Conservation (phyloP, 345 rosid species). For the Iberis pinnata region DNA sequence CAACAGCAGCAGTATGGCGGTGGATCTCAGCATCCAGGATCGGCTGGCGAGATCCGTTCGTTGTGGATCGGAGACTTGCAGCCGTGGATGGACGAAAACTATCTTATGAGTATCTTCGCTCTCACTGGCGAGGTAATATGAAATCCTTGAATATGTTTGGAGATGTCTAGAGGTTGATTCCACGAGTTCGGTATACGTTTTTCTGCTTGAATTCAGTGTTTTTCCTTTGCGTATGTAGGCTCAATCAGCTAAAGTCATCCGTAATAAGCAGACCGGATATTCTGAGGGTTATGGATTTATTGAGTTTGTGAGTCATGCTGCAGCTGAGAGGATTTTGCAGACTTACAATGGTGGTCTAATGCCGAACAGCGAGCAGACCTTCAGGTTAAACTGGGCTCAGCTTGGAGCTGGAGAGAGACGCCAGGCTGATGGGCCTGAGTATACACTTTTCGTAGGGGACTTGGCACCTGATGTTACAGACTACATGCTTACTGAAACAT, state of each 20-base stretch:
- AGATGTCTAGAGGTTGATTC: too few relatives aligned
- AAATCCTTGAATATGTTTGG: not conserved
- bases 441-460: slow-evolving; percentile 85
- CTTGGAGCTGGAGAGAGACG: slow-evolving; percentile 86
- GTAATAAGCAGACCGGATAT: slow-evolving; percentile 59
- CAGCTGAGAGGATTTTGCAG: slow-evolving; percentile 79
- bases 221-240: slow-evolving; percentile 31
- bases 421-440: slow-evolving; percentile 75
- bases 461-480: slow-evolving; percentile 89
- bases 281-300: slow-evolving; percentile 91
- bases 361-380: slow-evolving; percentile 72
- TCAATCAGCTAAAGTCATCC: slow-evolving; percentile 73
- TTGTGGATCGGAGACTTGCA: slow-evolving; percentile 93
- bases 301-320: slow-evolving; percentile 57
- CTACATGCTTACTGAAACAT: slow-evolving; percentile 64
- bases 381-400: slow-evolving; percentile 87
- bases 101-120: slow-evolving; percentile 50
- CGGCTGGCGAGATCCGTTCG: slow-evolving; percentile 52
- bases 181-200: too few relatives aligned
- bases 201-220: too few relatives aligned
- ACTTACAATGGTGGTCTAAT: slow-evolving; percentile 66
- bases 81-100: slow-evolving; percentile 91
- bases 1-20: slow-evolving; percentile 35
- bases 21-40: slow-evolving; percentile 30
- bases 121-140: slow-evolving; percentile 59